Percentiles rank a stretch among this genome's conserved stretches.
Evolutionary conservation across 1,139 yeast species (phyloP).

Genomic region (Meyerozyma carpophila): DNA sequence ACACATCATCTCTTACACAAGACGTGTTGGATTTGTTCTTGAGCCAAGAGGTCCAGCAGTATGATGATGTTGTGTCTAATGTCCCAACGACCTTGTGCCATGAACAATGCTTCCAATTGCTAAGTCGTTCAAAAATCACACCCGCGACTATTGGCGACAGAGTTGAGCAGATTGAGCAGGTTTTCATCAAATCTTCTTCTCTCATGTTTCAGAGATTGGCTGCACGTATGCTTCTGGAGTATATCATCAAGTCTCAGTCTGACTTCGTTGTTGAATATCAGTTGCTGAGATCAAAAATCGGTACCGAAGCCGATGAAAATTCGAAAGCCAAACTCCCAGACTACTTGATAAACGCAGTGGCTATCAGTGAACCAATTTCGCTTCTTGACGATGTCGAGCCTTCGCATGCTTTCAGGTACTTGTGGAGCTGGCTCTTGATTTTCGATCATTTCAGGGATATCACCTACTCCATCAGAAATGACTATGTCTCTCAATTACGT

Average conservation of each 20-base stretch:
- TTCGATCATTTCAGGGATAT: conserved; percentile 62
- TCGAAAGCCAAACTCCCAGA: conserved; percentile 30
- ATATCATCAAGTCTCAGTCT: conserved; percentile 41
- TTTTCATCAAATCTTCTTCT: conserved; percentile 19
- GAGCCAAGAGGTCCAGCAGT: conserved; percentile 17
- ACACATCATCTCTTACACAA: conserved; percentile 5
- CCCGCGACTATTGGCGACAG: conserved; percentile 12
- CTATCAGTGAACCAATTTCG: conserved; percentile 10
- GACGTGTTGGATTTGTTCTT: conserved; percentile 37
- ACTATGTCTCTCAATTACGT: conserved; percentile 54
- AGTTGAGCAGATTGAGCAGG: conserved; percentile 14
- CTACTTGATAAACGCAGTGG: conserved; percentile 18
- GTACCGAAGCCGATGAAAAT: conserved; percentile 11
- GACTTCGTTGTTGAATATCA: conserved; percentile 60
- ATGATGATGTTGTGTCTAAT: conserved; percentile 12
- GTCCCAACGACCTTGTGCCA: conserved; percentile 32
- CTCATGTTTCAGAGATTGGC: conserved; percentile 31
- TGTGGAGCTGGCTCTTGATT: conserved; percentile 70
- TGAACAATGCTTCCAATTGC: conserved; percentile 29
- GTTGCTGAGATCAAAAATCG: conserved; percentile 29
- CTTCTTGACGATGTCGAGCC: conserved; percentile 30
- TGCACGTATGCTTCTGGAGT: conserved; percentile 26
- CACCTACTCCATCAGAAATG: conserved; percentile 57
- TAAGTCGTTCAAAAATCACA: conserved; percentile 10
- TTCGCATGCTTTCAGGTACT: conserved; percentile 34